Base-by-base conservation (phyloP, 495 filamentous ascomycete genomes). In the Glonium stellatum region DNA sequence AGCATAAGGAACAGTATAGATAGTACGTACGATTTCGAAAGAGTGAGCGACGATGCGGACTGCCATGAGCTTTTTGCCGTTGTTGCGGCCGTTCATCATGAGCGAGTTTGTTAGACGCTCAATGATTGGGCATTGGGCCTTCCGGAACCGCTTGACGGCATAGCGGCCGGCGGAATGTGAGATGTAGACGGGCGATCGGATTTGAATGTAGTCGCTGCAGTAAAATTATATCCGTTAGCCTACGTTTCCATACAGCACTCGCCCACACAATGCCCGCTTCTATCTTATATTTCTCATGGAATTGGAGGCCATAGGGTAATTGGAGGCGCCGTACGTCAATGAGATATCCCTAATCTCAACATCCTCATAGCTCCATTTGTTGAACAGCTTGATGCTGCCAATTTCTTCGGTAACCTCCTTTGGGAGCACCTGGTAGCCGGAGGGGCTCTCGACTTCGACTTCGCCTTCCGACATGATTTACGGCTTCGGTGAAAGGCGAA, bases 31-130 rank as follows among this genome's bases (percentile, higher is more conserved):
- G 75, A 99, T 97, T 81, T 97, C 95, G 78, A 99, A 99, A 69
- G 92, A 78, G 81, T 99, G 93, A 63, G 92, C 92, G 71, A 99
- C 92, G 65, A 99, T 99, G 77, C 93, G 91, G 76, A 97, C 91
- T 74, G 93, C 95, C 90, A 95, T 95, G 66, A 97, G 87, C 89
- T 99, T 99, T 87, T 99, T 99, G 79, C 93, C 93, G 88, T 95
- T 97, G 87, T 99, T 99, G 79, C 93, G 95, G 75, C 93, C 93
- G 84, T 99, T 96, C 95, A 97, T 97, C 93, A 99, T 99, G 69
- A 99, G 85, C 25, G 93, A 97, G 85, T 99, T 99, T 81, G 95
- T 97, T 62, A 99, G 87, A 76, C 93, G 92, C 88, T 99, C 93
- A 71, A 99, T 96, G 84, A 99, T 97, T 68, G 93, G 93, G 87